Base-by-base conservation (phyloP, 768 basidiomycete species). In the Lactarius deliciosus region DNA sequence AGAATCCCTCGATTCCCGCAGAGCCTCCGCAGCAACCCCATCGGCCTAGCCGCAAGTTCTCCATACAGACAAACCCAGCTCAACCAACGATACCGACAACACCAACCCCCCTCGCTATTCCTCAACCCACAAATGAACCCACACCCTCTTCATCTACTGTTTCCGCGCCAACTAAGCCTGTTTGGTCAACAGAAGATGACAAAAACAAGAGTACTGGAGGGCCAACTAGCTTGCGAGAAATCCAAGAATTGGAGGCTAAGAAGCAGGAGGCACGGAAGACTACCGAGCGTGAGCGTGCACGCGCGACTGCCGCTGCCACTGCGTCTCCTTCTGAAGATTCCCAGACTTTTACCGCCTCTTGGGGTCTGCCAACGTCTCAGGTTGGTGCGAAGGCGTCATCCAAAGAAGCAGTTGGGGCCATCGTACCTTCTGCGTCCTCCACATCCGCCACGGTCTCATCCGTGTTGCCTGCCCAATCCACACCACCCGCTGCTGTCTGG, bases 211-310 rank as follows among this genome's bases (percentile, higher is more conserved):
- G 79, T 56, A 81, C 77, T 16, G 76, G 76, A 18, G 71, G 77
- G 5, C 78, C 88, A 28, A 79, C 89, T 43, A 92, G 91, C 68
- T 78, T 99, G 43, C 88, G 95, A 63, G 94, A 98, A 64, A 99
- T 99, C 56, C 97, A 99, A 75, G 94, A 97, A 71, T 88, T 90
- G 2, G 97, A 99, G 76, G 86, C 85, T 9, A 93, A 86, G 77
- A 89, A 88, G 72, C 81, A 85, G 2, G 94, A 93, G 72, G 86
- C 83, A 13, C 85, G 90, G 53, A 96, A 91, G 75, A 82, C 81
- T 28, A 86, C 84, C 22, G 89, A 93, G 69, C 85, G 87, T 69
- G 89, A 92, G 69, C 84, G 84, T 54, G 89, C 91, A 66, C 83
- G 85, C 40, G 77, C 80, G 13, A 80, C 83, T 58, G 86, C 87